These are phyloP conservation scores for Nicotiana knightiana DNA, from an alignment of 257 asterid species.

Conservation along the genomic window DNA sequence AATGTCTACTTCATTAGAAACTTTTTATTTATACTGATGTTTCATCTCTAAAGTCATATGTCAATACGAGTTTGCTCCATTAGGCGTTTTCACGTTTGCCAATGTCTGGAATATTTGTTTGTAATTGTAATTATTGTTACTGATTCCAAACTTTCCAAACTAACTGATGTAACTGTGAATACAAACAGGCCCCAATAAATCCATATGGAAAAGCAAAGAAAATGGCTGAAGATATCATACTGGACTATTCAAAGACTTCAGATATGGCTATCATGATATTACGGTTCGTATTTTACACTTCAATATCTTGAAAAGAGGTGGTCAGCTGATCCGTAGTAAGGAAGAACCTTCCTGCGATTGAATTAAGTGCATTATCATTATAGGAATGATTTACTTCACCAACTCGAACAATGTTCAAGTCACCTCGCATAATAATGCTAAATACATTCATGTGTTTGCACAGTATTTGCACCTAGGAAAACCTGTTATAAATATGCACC, in stretches of 20 bases:
- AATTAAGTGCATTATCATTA: not conserved
- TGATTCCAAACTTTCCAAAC: not conserved
- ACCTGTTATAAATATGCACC: not conserved
- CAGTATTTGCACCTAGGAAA: not conserved
- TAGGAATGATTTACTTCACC: not conserved
- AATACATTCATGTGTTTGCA: not conserved
- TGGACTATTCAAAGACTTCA: slow-evolving; percentile 79
- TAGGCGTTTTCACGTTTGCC: not conserved
- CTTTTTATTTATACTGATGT: not conserved
- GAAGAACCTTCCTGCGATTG: not conserved
- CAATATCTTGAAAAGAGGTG: not conserved
- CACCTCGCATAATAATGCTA: not conserved
- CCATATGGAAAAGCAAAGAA: slow-evolving; percentile 97
- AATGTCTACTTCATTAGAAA: not conserved
- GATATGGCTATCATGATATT: slow-evolving; percentile 87
- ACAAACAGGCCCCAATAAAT: slow-evolving; percentile 62
- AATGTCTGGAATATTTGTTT: not conserved
- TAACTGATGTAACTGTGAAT: not conserved
- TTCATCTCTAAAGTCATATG: not conserved
- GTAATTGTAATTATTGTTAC: not conserved
- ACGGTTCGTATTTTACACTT: slow-evolving; percentile 32
- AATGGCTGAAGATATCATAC: slow-evolving; percentile 92
- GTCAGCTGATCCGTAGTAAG: not conserved
- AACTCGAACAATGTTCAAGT: not conserved
- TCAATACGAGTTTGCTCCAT: not conserved